phyloP scores from a whole-genome alignment of 305 asterid genomes.

The Fraxinus baroniana region DNA sequence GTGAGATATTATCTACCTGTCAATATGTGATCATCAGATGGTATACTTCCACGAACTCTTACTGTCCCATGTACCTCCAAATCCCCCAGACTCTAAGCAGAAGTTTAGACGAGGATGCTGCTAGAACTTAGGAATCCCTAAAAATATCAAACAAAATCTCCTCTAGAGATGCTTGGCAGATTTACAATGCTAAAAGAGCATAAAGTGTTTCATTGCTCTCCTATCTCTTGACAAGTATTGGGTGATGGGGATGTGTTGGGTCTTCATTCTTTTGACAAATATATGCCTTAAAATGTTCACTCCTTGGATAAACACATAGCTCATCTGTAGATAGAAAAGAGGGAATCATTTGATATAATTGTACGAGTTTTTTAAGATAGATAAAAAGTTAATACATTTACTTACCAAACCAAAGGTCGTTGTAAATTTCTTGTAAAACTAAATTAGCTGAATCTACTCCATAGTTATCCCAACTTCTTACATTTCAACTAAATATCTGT shows the following conservation, averaged over 20 bases:
- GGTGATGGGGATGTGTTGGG: neutral
- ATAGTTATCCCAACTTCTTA: conserved; percentile 2
- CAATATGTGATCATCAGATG: neutral
- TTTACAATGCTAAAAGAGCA: neutral
- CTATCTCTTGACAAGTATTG: neutral
- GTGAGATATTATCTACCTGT: neutral
- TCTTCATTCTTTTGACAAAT: neutral
- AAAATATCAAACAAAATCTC: neutral
- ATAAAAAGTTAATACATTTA: neutral
- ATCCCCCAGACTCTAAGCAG: neutral
- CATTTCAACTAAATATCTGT: conserved; percentile 12
- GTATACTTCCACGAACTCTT: neutral
- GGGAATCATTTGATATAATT: neutral
- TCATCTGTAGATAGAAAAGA: neutral
- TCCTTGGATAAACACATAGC: neutral
- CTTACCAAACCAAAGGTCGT: neutral
- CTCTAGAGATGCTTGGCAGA: neutral
- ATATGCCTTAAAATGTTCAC: neutral
- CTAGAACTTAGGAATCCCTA: neutral
- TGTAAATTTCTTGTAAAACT: neutral
- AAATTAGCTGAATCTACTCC: neutral
- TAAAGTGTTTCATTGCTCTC: neutral
- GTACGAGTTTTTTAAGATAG: neutral
- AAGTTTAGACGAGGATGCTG: neutral
- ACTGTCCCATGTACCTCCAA: neutral